phyloP scores from a whole-genome alignment of 345 rosid genomes.

The Trapa incisa region DNA sequence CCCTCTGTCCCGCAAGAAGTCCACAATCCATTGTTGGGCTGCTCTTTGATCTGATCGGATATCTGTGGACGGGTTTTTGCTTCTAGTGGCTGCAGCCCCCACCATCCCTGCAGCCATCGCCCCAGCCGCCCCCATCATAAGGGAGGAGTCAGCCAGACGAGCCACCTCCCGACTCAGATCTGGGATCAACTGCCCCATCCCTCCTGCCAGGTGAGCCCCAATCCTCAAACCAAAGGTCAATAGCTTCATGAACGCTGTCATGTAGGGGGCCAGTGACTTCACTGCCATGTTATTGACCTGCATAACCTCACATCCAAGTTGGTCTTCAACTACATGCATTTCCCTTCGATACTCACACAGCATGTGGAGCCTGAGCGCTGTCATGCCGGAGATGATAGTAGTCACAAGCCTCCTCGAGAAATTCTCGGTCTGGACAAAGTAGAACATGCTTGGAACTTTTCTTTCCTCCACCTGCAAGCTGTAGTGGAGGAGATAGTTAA shows the following conservation, averaged over 20 bases:
- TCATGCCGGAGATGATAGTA: conserved; percentile 62
- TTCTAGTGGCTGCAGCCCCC: conserved; percentile 51
- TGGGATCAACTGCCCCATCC: conserved; percentile 92
- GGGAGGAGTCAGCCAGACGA: conserved; percentile 52
- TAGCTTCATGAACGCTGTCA: conserved; percentile 76
- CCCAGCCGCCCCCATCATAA: conserved; percentile 65
- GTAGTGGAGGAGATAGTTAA: conserved; percentile 80
- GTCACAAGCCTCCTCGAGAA: conserved; percentile 80
- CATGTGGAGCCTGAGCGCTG: conserved; percentile 80
- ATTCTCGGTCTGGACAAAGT: conserved; percentile 64
- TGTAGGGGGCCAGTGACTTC: conserved; percentile 63
- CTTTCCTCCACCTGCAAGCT: conserved; percentile 76
- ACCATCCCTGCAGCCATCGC: conserved; percentile 54
- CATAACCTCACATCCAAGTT: conserved; percentile 77
- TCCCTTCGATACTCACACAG: conserved; percentile 74
- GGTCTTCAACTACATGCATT: conserved; percentile 89
- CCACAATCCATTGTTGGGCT: conserved; percentile 89
- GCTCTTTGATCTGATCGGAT: conserved; percentile 56
- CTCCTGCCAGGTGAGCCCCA: conserved; percentile 84
- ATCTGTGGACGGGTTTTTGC: conserved; percentile 24
- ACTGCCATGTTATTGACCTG: conserved; percentile 78
- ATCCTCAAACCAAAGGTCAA: conserved; percentile 79
- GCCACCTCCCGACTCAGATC: conserved; percentile 79
- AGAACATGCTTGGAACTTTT: conserved; percentile 88
- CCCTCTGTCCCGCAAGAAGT: conserved; percentile 60